Evolutionary conservation across 1,284 basidiomycete species (phyloP), one percentile per base, ranked within the genome.

Genomic region (Ganoderma lucidum): DNA sequence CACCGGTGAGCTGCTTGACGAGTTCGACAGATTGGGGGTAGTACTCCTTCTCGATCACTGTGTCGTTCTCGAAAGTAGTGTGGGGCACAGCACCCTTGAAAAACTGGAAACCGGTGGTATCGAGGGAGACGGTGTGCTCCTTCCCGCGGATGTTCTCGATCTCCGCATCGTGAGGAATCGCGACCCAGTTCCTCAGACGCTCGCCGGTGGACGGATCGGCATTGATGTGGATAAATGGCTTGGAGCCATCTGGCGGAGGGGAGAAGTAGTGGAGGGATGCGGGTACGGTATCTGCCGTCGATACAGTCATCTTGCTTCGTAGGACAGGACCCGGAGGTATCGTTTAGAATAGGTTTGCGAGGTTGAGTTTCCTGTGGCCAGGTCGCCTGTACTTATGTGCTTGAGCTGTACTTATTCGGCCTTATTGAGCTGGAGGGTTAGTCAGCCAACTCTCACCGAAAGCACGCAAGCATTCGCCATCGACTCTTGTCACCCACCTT

Each of bases 1-100:
- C 90, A 1, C 90, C 90, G 0, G 89, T 90, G 8, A 88, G 71
- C 72, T 86, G 78, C 81, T 91, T 91, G 63, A 90, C 80, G 51
- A 90, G 79, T 75, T 86, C 85, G 44, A 83, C 82, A 70, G 86
- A 87, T 79, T 92, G 90, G 0, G 85, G 83, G 72, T 91, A 90
- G 75, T 91, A 91, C 66, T 86, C 86, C 62, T 74, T 75, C 71
- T 83, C 74, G 64, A 91, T 83, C 39, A 83, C 85, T 6, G 81
- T 84, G 63, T 89, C 86, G 70, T 85, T 80, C 12, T 73, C 70
- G 75, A 87, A 88, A 0, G 80, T 70, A 2, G 74, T 86, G 74
- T 87, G 83, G 66, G 83, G 80, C 0, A 86, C 78, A 0, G 84
- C 77, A 32, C 78, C 76, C 2, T 81, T 78, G 71, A 79, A 81